Conservation (phyloP, 208 protist genomes). For the Acanthamoeba lenticulata region DNA sequence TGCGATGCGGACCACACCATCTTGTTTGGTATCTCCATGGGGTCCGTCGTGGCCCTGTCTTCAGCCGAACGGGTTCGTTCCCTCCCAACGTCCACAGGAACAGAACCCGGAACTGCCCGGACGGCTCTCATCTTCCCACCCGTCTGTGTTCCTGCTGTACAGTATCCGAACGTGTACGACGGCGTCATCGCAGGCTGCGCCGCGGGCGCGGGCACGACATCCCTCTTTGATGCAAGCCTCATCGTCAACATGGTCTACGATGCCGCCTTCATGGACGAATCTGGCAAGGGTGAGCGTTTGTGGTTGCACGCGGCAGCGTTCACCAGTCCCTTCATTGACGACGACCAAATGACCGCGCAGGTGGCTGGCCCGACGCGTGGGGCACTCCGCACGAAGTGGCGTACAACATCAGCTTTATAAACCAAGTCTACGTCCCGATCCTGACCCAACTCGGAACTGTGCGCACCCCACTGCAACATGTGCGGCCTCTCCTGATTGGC, state of each 20-base stretch:
- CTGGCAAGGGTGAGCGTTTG: too few relatives aligned
- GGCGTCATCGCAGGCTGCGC: not conserved
- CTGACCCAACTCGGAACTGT: not conserved
- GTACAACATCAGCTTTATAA: not conserved
- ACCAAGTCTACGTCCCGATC: not conserved
- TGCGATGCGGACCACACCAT: not conserved
- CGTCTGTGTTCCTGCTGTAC: too few relatives aligned
- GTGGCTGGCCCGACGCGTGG: not conserved
- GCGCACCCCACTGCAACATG: too few relatives aligned
- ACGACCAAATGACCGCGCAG: not conserved
- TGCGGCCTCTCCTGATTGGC: too few relatives aligned
- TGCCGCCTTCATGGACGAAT: not conserved
- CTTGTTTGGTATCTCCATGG: not conserved
- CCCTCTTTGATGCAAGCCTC: not conserved
- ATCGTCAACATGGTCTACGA: not conserved
- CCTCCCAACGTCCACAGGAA: too few relatives aligned
- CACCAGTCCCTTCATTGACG: too few relatives aligned
- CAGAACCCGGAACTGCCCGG: too few relatives aligned
- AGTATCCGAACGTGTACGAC: not conserved
- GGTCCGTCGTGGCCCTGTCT: not conserved
- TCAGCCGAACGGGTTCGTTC: not conserved
- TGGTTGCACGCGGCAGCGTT: too few relatives aligned
- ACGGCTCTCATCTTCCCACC: too few relatives aligned
- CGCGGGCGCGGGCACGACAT: not conserved
- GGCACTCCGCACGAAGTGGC: not conserved